A percentile compares a stretch with the other conserved stretches of the same genome.
Conservation (phyloP, 2,329 filamentous ascomycete species). For the Drechmeria coniospora region DNA sequence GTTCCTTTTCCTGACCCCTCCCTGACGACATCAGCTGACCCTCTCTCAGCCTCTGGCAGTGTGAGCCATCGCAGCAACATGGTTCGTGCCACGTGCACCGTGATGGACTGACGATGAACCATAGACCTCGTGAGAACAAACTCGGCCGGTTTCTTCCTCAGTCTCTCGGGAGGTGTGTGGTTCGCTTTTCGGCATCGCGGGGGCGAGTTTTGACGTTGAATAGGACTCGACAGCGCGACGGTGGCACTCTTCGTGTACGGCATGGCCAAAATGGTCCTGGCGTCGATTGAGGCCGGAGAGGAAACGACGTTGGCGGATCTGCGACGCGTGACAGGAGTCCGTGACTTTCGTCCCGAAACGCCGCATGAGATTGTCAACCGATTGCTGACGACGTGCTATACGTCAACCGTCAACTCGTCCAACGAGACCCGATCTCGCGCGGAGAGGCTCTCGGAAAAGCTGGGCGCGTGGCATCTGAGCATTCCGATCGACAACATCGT, state of each 20-base stretch:
- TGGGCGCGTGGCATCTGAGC: slow-evolving; percentile 1
- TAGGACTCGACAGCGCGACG: slow-evolving; percentile 12
- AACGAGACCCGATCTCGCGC: slow-evolving; percentile 28
- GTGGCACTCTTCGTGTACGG: slow-evolving; percentile 19
- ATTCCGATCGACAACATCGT: slow-evolving; percentile 2
- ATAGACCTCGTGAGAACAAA: slow-evolving; percentile 33
- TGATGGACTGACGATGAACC: too few relatives aligned
- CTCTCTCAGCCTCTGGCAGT: neutral
- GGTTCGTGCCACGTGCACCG: too few relatives aligned
- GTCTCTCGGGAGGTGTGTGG: slow-evolving; percentile 30
- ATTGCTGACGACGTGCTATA: slow-evolving; percentile 28
- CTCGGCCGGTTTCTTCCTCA: slow-evolving; percentile 35
- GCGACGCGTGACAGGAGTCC: slow-evolving; percentile 10
- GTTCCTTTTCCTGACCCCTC: too few relatives aligned
- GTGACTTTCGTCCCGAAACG: slow-evolving; percentile 22
- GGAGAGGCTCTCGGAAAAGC: slow-evolving; percentile 1
- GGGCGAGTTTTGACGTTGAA: too few relatives aligned
- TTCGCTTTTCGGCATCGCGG: too few relatives aligned
- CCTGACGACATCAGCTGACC: too few relatives aligned
- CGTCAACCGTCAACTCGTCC: slow-evolving; percentile 45
- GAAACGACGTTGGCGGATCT: slow-evolving; percentile 11
- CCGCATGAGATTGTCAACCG: slow-evolving; percentile 38
- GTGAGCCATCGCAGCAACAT: too few relatives aligned
- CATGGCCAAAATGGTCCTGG: slow-evolving; percentile 40
- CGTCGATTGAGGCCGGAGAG: slow-evolving; percentile 27